Base-by-base conservation (phyloP, 2,329 filamentous ascomycete genomes). In the Fusarium buharicum region DNA sequence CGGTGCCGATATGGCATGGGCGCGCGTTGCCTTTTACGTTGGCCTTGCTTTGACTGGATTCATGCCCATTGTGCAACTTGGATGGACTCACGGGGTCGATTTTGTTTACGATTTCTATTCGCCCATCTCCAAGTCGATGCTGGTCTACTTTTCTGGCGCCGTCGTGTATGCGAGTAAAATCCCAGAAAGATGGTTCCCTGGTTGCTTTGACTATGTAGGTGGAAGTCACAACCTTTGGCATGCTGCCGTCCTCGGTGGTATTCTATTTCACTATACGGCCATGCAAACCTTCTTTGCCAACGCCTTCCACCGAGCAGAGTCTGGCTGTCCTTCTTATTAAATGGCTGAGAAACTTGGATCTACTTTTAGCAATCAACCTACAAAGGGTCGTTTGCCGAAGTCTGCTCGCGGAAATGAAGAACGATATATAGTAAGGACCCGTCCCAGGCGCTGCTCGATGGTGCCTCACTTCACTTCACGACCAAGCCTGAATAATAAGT, bases 191-290 rank as follows among this genome's bases (percentile, higher is more conserved):
- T 99, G 93, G 90, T 90, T 84, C 68, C 95, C 95, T 0, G 95
- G 95, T 45, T 86, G 90, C 74, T 99, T 99, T 70, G 95, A 99
- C 77, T 98, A 98, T 74, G 84, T 96, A 36, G 95, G 95, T 34
- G 93, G 92, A 40, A 96, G 92, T 75, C 95, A 99, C 78, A 99
- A 99, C 76, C 87, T 99, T 55, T 99, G 95, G 95, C 95, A 99
- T 76, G 78, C 96, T 30, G 95, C 95, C 8, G 95, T 99, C 11
- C 81, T 99, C 24, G 92, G 93, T 14, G 95, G 95, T 11, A 99
- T 99, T 55, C 77, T 98, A n/a, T 98, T 97, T 75, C 95, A 99
- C 76, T 99, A 98, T 78, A 84, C 85, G 18, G 95, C 95, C 16
- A 97, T 99, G 94, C 91, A 97, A 76, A 86, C 93, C 52, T 95